Base-by-base conservation (phyloP, 148 eudicot genomes). In the Rhododendron simsii region DNA sequence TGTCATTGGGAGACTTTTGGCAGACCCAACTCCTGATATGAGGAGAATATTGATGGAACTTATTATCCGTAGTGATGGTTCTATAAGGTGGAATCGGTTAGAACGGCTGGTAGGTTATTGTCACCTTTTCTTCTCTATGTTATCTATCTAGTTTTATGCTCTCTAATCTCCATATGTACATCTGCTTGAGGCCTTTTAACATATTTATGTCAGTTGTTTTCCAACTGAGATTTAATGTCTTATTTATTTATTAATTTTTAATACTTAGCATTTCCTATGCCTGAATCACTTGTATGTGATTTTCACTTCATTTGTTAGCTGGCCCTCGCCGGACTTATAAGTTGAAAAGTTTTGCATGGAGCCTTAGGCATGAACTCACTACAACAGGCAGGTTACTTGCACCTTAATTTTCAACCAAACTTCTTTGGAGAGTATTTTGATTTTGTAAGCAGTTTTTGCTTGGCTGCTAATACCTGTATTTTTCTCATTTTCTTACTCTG, bases 11-110 rank as follows among this genome's bases (percentile, higher is more conserved):
- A 91, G 99, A 90, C 98, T 96, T 85, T 88, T 97, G 94, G 96
- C 87, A 61, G 99, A 97, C 87, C 95, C 99, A 90, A 93, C 91
- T 89, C 98, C 96, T 86, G 99, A 97, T 82, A 97, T 97, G 99
- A 94, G 99, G 90, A 93, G 88, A 91, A 95, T 97, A 85, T 87
- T 95, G 84, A 91, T 95, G 87, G 98, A 95, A 87, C 94, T 97
- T 84, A 90, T 97, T 75, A 97, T 95, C 85, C 91, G 96, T 51
- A 94, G 95, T 90, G 96, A 97, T 93, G 99, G 99, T 78, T 95
- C 98, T 51, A 92, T 97, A 86, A 93, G 98, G 87, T 97, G 99
- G 99, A 93, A 92, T 84, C 95, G 99, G 59, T 94, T 97, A 78
- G 99, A 97, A 87, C 94, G 96, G 39, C 88, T 97, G 98, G 99